Percentiles rank a stretch among this genome's conserved stretches.
phyloP scores from a whole-genome alignment of 2,329 filamentous ascomycete genomes.

The Sporothrix pallida region DNA sequence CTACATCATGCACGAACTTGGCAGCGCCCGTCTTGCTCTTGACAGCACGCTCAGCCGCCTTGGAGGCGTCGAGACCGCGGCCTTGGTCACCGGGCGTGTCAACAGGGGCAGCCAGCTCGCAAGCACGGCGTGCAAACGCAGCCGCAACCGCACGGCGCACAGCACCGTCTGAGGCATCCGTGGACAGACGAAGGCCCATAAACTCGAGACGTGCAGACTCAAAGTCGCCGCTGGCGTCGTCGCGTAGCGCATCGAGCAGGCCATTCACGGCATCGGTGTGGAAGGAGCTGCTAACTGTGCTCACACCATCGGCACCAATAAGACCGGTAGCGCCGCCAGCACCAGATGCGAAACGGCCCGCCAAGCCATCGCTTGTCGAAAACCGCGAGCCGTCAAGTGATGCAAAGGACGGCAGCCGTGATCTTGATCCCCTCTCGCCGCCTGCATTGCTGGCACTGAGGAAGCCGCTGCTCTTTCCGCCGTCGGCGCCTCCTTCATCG shows the following conservation, averaged over 20 bases:
- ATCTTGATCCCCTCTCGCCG: conserved; percentile 54
- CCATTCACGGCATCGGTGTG: conserved; percentile 86
- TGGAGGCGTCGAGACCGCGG: conserved; percentile 59
- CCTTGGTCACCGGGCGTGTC: conserved; percentile 48
- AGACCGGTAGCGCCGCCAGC: conserved; percentile 1
- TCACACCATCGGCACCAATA: conserved; percentile 43
- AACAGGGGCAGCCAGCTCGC: conserved; percentile 65
- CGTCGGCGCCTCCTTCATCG: conserved; percentile 43
- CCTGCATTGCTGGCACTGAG: conserved; percentile 36
- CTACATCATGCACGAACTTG: conserved; percentile 49
- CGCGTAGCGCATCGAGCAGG: conserved; percentile 82
- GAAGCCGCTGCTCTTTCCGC: conserved; percentile 38
- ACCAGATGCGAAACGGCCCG: conserved; percentile 8
- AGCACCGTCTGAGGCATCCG: conserved; percentile 86
- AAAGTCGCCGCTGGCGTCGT: conserved; percentile 75
- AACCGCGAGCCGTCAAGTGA: conserved; percentile 70
- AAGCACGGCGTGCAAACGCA: conserved; percentile 81
- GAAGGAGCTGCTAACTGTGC: conserved; percentile 62
- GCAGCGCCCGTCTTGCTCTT: conserved; percentile 59
- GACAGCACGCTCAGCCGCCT: conserved; percentile 69
- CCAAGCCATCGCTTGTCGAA: conserved; percentile 37
- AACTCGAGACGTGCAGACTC: conserved; percentile 86
- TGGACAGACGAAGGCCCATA: conserved; percentile 87
- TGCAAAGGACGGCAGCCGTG: conserved; percentile 72
- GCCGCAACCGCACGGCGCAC: conserved; percentile 85